These are phyloP conservation scores for Verticillium nubilum DNA, from an alignment of 2,329 filamentous ascomycete genomes.

Conservation along the genomic window DNA sequence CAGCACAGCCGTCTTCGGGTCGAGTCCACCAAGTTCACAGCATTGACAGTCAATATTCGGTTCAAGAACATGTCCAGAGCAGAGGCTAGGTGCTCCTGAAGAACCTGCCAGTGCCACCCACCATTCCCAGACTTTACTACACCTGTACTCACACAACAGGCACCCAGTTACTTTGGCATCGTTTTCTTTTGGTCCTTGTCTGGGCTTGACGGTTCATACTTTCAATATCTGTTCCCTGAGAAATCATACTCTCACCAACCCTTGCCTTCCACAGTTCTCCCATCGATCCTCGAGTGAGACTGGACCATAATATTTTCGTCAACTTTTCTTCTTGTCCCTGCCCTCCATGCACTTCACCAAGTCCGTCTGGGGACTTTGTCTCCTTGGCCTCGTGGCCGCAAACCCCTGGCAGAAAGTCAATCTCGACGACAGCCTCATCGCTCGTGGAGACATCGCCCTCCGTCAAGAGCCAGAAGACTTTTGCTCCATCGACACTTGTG, in stretches of 20 bases:
- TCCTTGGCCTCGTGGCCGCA: neutral
- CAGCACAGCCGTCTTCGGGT: neutral
- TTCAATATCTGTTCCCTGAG: no score
- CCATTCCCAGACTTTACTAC: no score
- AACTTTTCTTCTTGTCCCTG: no score
- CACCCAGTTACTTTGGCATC: no score
- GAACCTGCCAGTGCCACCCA: no score
- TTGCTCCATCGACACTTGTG: neutral
- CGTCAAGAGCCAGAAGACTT: neutral
- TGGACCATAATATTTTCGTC: neutral
- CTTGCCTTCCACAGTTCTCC: neutral
- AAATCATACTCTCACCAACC: no score
- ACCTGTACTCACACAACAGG: no score
- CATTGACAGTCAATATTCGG: no score
- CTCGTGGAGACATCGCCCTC: neutral
- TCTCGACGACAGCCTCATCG: neutral
- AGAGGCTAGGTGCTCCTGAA: neutral
- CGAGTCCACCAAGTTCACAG: neutral
- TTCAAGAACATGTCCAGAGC: no score
- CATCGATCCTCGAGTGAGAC: neutral
- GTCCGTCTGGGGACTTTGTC: neutral
- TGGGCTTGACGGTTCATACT: no score
- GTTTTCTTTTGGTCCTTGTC: no score
- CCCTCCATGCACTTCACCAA: neutral
- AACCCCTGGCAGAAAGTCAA: neutral